Evolutionary conservation across 306 rosid genomes (phyloP).

Genomic region (Cicer judaicum): DNA sequence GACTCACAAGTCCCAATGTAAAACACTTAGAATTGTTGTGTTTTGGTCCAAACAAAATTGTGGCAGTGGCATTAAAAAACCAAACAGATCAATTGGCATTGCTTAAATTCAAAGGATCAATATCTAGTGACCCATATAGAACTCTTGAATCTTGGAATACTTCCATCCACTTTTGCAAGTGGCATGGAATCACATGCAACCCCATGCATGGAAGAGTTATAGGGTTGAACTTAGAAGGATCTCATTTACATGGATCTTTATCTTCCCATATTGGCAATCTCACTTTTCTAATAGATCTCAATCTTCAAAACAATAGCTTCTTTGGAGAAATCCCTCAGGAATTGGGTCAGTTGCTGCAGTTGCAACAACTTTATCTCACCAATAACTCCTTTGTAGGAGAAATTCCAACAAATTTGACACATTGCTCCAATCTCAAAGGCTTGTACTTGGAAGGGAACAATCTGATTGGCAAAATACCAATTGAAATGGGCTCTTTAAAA

Average conservation of each 20-base stretch:
- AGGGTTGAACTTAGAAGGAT: conserved; percentile 20
- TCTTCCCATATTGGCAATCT: conserved; percentile 45
- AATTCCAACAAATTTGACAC: conserved; percentile 14
- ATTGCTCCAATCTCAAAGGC: not conserved
- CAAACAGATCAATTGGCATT: conserved; percentile 28
- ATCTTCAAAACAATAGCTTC: not conserved
- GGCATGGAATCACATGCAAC: conserved; percentile 52
- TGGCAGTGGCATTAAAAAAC: not conserved
- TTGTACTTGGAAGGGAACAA: not conserved
- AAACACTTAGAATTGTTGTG: too few species aligned
- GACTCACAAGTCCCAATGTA: not conserved
- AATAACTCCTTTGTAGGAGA: not conserved
- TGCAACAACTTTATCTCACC: not conserved
- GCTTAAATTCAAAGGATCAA: conserved; percentile 44
- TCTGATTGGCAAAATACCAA: conserved; percentile 5
- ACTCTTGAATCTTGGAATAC: conserved; percentile 44
- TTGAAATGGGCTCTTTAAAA: not conserved
- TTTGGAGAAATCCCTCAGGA: conserved; percentile 5
- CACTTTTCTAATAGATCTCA: not conserved
- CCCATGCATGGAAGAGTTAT: conserved; percentile 39
- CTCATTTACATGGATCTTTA: conserved; percentile 35
- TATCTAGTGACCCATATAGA: conserved; percentile 30
- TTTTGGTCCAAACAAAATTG: too few species aligned
- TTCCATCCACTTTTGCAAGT: conserved; percentile 45
- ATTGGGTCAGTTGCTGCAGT: not conserved